These are phyloP conservation scores for Cyberlindnera samutprakarnensis DNA, from an alignment of 805 yeast species.

Conservation along the genomic window DNA sequence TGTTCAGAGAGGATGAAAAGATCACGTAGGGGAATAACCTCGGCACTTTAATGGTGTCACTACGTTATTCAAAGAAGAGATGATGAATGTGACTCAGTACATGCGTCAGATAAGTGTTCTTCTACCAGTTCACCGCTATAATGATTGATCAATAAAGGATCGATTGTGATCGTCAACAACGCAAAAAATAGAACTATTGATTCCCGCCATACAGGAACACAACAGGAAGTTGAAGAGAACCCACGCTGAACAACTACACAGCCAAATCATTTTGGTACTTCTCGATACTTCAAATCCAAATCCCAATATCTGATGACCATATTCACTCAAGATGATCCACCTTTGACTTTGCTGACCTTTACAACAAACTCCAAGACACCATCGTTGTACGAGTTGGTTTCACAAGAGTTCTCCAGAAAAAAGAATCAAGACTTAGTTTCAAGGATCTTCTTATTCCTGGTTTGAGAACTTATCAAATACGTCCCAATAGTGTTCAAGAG, in stretches of 20 bases:
- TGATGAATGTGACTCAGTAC: not conserved
- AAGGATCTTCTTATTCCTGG: not conserved
- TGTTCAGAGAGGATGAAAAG: not conserved
- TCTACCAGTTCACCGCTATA: not conserved
- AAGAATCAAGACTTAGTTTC: constrained; percentile 1
- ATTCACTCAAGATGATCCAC: not conserved
- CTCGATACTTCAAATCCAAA: not conserved
- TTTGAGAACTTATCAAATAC: not conserved
- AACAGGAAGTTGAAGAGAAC: not conserved
- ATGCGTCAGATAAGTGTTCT: not conserved
- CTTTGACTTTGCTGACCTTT: not conserved
- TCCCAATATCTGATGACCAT: not conserved
- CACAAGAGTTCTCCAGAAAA: too few species aligned
- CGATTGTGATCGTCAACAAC: not conserved
- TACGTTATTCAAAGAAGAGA: not conserved
- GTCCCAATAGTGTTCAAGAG: not conserved
- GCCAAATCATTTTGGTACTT: not conserved
- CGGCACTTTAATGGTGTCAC: not conserved
- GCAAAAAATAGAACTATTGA: not conserved
- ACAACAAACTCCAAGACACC: not conserved
- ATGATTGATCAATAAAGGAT: constrained; percentile 1
- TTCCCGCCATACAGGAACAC: too few species aligned
- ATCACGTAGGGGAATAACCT: too few species aligned
- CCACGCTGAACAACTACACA: too few species aligned
- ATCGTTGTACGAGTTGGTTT: not conserved